Conservation (phyloP, 139 green algal species). For the Closterium sp. region DNA sequence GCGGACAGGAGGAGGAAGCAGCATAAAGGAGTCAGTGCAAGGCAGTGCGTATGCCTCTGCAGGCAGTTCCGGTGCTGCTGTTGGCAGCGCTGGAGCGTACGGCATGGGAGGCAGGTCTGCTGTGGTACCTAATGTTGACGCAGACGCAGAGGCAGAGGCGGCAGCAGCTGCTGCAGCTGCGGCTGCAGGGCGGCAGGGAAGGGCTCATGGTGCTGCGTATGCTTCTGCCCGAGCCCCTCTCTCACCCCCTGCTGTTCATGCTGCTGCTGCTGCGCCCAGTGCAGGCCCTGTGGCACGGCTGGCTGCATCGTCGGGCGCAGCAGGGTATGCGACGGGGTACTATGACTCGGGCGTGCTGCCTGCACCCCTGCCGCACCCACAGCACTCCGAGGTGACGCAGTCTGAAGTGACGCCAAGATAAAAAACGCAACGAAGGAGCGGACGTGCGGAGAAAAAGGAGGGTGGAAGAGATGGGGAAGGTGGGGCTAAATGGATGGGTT, state of each 20-base stretch:
- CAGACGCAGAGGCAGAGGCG: not conserved
- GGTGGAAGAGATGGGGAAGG: no score
- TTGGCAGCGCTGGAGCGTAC: not conserved
- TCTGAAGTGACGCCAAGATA: no score
- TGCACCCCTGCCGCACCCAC: not conserved
- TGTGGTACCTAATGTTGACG: not conserved
- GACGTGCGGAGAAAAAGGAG: no score
- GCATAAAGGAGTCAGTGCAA: not conserved
- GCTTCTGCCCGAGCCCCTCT: not conserved
- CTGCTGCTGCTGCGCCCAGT: not conserved
- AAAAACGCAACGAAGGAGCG: no score
- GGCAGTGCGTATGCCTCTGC: not conserved
- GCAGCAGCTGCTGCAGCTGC: not conserved
- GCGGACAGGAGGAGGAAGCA: not conserved
- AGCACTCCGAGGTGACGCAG: not conserved
- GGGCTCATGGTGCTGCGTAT: not conserved
- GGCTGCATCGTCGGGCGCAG: not conserved
- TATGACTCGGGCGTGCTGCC: not conserved
- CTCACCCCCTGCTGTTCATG: not conserved
- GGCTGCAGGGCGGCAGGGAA: not conserved
- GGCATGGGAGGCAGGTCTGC: not conserved
- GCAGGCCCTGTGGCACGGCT: not conserved
- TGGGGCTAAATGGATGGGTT: no score
- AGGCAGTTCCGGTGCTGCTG: not conserved
- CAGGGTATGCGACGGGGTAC: not conserved